Evolutionary conservation across 176 grass and related monocot species (phyloP).

Genomic region (Carex pumila): DNA sequence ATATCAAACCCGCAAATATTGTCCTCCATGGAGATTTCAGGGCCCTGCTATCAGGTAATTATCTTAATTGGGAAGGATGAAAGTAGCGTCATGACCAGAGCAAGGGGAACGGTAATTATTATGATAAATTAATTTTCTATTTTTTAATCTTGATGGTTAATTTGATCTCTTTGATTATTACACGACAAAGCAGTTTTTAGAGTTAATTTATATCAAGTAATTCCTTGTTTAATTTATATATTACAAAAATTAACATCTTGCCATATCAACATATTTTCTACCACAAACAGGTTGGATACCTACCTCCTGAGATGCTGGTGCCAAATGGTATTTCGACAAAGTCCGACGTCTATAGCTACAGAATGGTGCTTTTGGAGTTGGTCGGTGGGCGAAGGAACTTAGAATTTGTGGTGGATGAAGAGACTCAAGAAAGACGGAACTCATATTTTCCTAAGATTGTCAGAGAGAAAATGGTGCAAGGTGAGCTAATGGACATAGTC

Average conservation of each 20-base stretch:
- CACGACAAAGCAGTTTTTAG: no score
- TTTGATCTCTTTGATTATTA: background rate
- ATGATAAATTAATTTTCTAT: background rate
- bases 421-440: background rate
- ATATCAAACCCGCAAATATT: conserved; percentile 66
- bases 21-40: conserved; percentile 47
- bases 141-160: background rate
- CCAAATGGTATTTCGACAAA: conserved; percentile 29
- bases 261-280: background rate
- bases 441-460: conserved; percentile 31
- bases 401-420: background rate
- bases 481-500: conserved; percentile 31
- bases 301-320: conserved; percentile 48
- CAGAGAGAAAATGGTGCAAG: conserved; percentile 25
- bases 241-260: background rate
- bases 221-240: background rate
- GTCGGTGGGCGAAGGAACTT: conserved; percentile 39
- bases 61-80: conserved; percentile 31
- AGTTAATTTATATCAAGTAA: no score
- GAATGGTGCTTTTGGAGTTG: conserved; percentile 54
- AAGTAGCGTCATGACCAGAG: conserved; percentile 36
- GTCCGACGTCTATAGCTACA: conserved; percentile 62
- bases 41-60: conserved; percentile 30
- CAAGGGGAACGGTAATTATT: conserved; percentile 29
- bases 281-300: conserved; percentile 25